These are phyloP conservation scores for Aspergillus phoenicis DNA, from an alignment of 2,329 filamentous ascomycete species.

Conservation along the genomic window DNA sequence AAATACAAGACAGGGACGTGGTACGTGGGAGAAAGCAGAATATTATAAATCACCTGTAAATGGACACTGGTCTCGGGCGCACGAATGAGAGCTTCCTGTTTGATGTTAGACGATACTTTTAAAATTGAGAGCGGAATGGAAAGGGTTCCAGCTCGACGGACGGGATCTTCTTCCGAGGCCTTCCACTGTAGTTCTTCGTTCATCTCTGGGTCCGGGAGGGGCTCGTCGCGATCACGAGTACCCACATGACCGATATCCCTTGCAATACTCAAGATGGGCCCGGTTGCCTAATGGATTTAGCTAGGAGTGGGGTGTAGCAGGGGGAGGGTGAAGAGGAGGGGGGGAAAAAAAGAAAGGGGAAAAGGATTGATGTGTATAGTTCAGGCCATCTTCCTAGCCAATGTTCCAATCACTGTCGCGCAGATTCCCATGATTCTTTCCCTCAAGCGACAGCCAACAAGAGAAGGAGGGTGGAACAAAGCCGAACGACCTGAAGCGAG, in stretches of 20 bases:
- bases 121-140: constrained; percentile 10
- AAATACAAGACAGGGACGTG: constrained; percentile 77
- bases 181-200: constrained; percentile 25
- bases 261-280: constrained; percentile 34
- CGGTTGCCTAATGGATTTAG: constrained; percentile 28
- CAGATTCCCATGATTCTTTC: neutral
- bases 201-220: constrained; percentile 15
- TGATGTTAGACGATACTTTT: constrained; percentile 16
- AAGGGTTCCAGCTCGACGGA: constrained; percentile 20
- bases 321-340: neutral
- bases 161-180: constrained; percentile 34
- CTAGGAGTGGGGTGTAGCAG: neutral
- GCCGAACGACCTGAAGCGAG: neutral
- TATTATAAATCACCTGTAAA: constrained; percentile 67
- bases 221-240: constrained; percentile 10
- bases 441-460: neutral
- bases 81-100: constrained; percentile 48
- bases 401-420: neutral
- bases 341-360: constrained; percentile 4
- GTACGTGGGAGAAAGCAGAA: constrained; percentile 75
- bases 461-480: neutral
- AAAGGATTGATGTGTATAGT: neutral
- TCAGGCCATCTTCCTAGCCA: neutral
- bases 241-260: constrained; percentile 23
- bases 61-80: constrained; percentile 34